phyloP scores from a whole-genome alignment of 441 rosid genomes.

The Flueggea neowawraea region DNA sequence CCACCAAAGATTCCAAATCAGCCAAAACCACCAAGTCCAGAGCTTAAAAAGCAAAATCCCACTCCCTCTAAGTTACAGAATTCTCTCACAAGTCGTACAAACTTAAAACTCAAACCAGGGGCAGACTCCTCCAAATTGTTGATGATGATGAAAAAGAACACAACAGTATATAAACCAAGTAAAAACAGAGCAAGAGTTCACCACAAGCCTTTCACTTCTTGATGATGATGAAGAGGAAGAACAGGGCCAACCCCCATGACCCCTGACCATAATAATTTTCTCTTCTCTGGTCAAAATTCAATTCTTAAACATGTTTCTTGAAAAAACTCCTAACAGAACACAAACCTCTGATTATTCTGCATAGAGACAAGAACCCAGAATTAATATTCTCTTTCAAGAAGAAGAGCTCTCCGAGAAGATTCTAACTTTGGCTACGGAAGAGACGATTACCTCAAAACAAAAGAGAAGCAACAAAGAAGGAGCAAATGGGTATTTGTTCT shows the following conservation, averaged over 20 bases:
- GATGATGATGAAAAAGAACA: constrained; percentile 12
- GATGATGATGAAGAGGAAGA: not conserved
- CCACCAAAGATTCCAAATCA: not conserved
- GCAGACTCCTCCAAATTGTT: not conserved
- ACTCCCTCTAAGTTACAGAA: not conserved
- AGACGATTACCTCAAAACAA: too few relatives aligned
- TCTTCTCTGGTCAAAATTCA: too few relatives aligned
- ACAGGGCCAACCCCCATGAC: not conserved
- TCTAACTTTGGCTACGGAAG: too few relatives aligned
- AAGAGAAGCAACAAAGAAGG: too few relatives aligned
- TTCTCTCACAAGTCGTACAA: not conserved
- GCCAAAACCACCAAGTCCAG: constrained; percentile 8
- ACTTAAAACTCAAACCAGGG: not conserved
- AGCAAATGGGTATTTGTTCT: too few relatives aligned
- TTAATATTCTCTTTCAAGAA: too few relatives aligned
- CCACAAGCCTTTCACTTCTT: constrained; percentile 10
- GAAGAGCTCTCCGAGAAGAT: too few relatives aligned
- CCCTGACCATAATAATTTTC: not conserved
- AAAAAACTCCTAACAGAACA: too few relatives aligned
- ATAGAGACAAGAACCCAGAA: too few relatives aligned
- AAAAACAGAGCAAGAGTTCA: constrained; percentile 16
- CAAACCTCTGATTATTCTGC: too few relatives aligned
- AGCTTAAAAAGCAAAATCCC: constrained; percentile 4
- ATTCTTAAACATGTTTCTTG: too few relatives aligned
- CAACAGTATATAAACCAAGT: constrained; percentile 15